These are phyloP conservation scores for Suillus discolor DNA, from an alignment of 768 basidiomycete genomes.

Conservation along the genomic window DNA sequence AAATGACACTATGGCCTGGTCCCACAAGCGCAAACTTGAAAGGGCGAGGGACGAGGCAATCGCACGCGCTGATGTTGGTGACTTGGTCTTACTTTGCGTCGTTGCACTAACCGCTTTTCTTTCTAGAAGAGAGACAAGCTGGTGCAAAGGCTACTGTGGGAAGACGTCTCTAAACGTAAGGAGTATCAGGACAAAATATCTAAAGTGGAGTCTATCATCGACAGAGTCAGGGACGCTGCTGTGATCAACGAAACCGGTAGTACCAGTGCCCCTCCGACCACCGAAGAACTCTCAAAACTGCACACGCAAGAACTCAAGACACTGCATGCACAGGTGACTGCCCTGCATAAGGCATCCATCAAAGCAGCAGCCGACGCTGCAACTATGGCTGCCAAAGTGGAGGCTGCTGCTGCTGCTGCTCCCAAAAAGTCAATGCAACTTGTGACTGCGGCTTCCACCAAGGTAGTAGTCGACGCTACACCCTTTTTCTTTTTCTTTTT, in stretches of 20 bases:
- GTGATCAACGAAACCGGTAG: slow-evolving; percentile 51
- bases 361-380: slow-evolving; percentile 53
- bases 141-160: neutral
- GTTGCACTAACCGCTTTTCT: neutral
- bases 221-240: slow-evolving; percentile 45
- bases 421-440: slow-evolving; percentile 37
- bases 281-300: slow-evolving; percentile 47
- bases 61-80: neutral
- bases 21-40: neutral
- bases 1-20: no score
- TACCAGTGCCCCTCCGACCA: slow-evolving; percentile 14
- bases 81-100: neutral
- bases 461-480: neutral
- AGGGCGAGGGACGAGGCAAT: neutral
- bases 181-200: neutral
- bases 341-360: slow-evolving; percentile 56
- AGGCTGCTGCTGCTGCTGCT: slow-evolving; percentile 24
- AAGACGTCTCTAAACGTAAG: neutral
- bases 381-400: slow-evolving; percentile 39
- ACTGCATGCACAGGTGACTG: slow-evolving; percentile 53
- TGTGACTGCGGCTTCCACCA: slow-evolving; percentile 38
- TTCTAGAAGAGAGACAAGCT: neutral
- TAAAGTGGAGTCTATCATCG: slow-evolving; percentile 43
- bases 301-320: slow-evolving; percentile 63
- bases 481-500: no score